A percentile compares a stretch with the other conserved stretches of the same genome.
Evolutionary conservation across 176 grass and related monocot genomes (phyloP).

Genomic region (Eleusine indica): DNA sequence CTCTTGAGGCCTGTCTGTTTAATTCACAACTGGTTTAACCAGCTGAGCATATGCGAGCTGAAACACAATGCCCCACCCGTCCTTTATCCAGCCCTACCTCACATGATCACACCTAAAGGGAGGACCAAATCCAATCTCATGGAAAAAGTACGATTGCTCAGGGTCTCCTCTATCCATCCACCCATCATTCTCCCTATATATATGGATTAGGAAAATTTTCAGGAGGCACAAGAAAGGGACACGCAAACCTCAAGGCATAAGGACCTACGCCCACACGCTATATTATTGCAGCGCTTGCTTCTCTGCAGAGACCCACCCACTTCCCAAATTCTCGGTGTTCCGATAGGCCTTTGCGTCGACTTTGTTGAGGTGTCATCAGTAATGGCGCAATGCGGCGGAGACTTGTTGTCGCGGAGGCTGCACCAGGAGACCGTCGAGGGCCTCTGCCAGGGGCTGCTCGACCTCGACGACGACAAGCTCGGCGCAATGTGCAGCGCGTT

Average conservation of each 20-base stretch:
- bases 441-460: constrained; percentile 56
- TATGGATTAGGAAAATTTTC: constrained; percentile 54
- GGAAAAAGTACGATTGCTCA: constrained; percentile 43
- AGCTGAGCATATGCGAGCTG: constrained; percentile 36
- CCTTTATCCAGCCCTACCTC: constrained; percentile 50
- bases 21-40: neutral
- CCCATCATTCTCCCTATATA: constrained; percentile 53
- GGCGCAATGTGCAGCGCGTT: constrained; percentile 55
- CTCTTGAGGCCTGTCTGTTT: neutral
- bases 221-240: constrained; percentile 44
- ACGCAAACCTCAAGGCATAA: constrained; percentile 37
- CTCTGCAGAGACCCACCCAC: neutral
- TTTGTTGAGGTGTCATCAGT: neutral
- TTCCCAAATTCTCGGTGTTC: neutral
- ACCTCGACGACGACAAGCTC: constrained; percentile 53
- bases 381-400: constrained; percentile 61
- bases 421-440: constrained; percentile 42
- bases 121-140: constrained; percentile 50
- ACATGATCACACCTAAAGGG: constrained; percentile 56
- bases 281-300: constrained; percentile 23
- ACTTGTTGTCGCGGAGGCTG: constrained; percentile 39
- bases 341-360: neutral
- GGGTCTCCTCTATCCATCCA: constrained; percentile 29
- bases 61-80: constrained; percentile 36
- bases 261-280: constrained; percentile 5